These are phyloP conservation scores for Botrytis sinoallii DNA, from an alignment of 2,329 filamentous ascomycete genomes.

Conservation along the genomic window DNA sequence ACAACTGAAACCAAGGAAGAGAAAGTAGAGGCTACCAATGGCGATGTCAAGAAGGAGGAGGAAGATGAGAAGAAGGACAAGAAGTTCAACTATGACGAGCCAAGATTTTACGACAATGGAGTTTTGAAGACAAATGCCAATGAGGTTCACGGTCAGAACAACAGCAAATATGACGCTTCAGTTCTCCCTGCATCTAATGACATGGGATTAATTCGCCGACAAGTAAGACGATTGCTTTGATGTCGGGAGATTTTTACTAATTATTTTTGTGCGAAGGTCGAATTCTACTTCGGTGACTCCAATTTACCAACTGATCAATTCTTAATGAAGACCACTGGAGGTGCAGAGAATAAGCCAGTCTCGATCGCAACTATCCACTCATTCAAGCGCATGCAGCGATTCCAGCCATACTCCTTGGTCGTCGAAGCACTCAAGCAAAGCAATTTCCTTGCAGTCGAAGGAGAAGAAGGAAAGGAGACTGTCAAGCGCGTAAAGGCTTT, in stretches of 20 bases:
- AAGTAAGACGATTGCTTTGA: slow-evolving; percentile 44
- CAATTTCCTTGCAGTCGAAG: slow-evolving; percentile 67
- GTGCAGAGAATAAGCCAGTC: slow-evolving; percentile 77
- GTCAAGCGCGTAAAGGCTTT: slow-evolving; percentile 75
- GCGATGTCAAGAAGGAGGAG: slow-evolving; percentile 17
- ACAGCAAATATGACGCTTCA: slow-evolving; percentile 57
- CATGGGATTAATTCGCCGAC: slow-evolving; percentile 63
- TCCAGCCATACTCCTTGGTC: slow-evolving; percentile 82
- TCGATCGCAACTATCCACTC: slow-evolving; percentile 72
- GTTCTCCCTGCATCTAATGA: slow-evolving; percentile 56
- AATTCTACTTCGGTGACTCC: slow-evolving; percentile 93
- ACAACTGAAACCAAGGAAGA: slow-evolving; percentile 20
- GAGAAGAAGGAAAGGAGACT: slow-evolving; percentile 68
- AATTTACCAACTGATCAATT: slow-evolving; percentile 89
- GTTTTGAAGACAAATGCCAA: slow-evolving; percentile 31
- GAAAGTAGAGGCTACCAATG: slow-evolving; percentile 21
- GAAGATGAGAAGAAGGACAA: slow-evolving; percentile 15
- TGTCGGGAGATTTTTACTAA: slow-evolving; percentile 15
- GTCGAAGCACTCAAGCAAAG: slow-evolving; percentile 80
- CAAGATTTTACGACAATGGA: slow-evolving; percentile 26
- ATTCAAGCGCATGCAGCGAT: slow-evolving; percentile 96
- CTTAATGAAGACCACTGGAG: slow-evolving; percentile 74
- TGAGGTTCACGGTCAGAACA: slow-evolving; percentile 38
- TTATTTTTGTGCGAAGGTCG: slow-evolving; percentile 56
- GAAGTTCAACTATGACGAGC: slow-evolving; percentile 16